phyloP scores from a whole-genome alignment of 1,284 basidiomycete genomes.

The Rhodofomes roseus region DNA sequence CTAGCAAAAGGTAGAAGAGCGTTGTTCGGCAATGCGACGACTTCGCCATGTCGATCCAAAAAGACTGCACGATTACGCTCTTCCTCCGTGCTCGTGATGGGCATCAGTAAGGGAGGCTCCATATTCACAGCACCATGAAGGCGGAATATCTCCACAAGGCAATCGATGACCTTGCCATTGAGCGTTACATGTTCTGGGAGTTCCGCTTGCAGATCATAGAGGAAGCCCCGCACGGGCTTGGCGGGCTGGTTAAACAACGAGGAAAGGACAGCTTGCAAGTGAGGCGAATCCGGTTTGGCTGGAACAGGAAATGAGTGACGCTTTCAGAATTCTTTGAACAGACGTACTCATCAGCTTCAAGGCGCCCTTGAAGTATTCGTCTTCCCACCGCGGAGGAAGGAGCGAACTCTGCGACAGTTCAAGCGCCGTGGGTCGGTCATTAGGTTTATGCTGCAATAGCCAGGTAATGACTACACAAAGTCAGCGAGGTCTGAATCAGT shows the following conservation, averaged over 20 bases:
- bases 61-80: constrained; percentile 65
- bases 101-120: constrained; percentile 81
- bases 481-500: background rate
- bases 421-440: constrained; percentile 79
- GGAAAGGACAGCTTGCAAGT: constrained; percentile 67
- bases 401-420: constrained; percentile 82
- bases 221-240: constrained; percentile 66
- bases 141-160: constrained; percentile 74
- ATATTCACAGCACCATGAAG: constrained; percentile 89
- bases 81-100: constrained; percentile 58
- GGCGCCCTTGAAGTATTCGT: constrained; percentile 83
- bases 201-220: constrained; percentile 77
- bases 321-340: constrained; percentile 6
- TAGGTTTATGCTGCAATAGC: constrained; percentile 83
- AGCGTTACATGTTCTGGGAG: constrained; percentile 66
- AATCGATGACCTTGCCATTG: constrained; percentile 76
- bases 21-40: constrained; percentile 78
- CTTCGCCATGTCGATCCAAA: constrained; percentile 80
- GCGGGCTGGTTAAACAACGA: constrained; percentile 69
- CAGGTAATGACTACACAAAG: constrained; percentile 63
- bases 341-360: constrained; percentile 70
- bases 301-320: constrained; percentile 1
- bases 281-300: constrained; percentile 73
- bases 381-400: constrained; percentile 72
- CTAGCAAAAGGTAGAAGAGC: constrained; percentile 83